Evolutionary conservation across 2,329 filamentous ascomycete species (phyloP).

Genomic region (Chaetomiaceae sp.): DNA sequence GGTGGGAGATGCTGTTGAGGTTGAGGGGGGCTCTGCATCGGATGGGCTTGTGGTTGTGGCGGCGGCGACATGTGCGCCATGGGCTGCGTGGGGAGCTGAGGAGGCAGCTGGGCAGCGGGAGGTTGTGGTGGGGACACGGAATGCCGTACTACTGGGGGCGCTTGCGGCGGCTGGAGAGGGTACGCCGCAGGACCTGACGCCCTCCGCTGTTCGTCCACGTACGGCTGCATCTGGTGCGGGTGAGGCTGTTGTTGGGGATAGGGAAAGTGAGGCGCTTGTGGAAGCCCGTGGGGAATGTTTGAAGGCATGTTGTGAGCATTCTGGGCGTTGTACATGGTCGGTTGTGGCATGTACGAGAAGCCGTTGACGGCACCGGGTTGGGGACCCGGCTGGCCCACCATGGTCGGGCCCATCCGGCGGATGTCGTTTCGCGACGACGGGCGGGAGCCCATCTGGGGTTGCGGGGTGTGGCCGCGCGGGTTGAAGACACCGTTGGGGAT

Average conservation of each 20-base stretch:
- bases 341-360: slow-evolving; percentile 81
- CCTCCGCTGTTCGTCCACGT: slow-evolving; percentile 71
- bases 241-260: slow-evolving; percentile 33
- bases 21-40: slow-evolving; percentile 29
- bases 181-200: slow-evolving; percentile 67
- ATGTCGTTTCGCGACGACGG: slow-evolving; percentile 77
- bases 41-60: slow-evolving; percentile 33
- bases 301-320: slow-evolving; percentile 39
- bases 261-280: slow-evolving; percentile 39
- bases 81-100: slow-evolving; percentile 49
- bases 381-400: slow-evolving; percentile 61
- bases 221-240: slow-evolving; percentile 57
- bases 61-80: slow-evolving; percentile 47
- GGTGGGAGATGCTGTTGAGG: slow-evolving; percentile 32
- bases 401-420: slow-evolving; percentile 68
- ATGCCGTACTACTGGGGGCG: slow-evolving; percentile 43
- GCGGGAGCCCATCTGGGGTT: slow-evolving; percentile 69
- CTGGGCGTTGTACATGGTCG: slow-evolving; percentile 75
- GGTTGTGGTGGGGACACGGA: slow-evolving; percentile 59
- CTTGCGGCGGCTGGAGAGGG: slow-evolving; percentile 52
- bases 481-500: slow-evolving; percentile 68
- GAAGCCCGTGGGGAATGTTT: slow-evolving; percentile 35
- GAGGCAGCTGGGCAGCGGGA: slow-evolving; percentile 47
- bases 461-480: slow-evolving; percentile 74
- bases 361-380: slow-evolving; percentile 57